A percentile compares a stretch with the other conserved stretches of the same genome.
Conservation (phyloP, 257 asterid species). For the Solanum etuberosum region DNA sequence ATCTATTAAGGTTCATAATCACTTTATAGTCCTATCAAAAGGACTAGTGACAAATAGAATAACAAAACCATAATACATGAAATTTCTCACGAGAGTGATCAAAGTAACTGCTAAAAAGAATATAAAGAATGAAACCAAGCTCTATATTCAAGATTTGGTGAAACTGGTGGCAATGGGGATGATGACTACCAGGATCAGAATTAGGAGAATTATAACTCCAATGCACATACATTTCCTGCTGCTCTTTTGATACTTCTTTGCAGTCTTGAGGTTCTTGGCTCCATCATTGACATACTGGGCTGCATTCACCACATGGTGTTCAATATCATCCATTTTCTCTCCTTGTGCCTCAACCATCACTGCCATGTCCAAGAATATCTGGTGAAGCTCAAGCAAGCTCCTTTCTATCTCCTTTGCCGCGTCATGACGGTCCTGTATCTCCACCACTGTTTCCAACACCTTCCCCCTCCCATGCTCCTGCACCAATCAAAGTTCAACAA, state of each 20-base stretch:
- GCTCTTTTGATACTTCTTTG: conserved; percentile 62
- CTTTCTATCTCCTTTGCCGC: conserved; percentile 81
- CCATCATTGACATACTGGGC: conserved; percentile 61
- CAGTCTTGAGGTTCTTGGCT: conserved; percentile 59
- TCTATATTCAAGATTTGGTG: conserved; percentile 31
- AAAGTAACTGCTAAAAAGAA: neutral
- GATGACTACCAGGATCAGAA: conserved; percentile 43
- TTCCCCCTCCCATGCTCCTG: conserved; percentile 85
- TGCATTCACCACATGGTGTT: conserved; percentile 74
- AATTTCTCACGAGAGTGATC: neutral
- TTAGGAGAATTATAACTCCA: conserved; percentile 51
- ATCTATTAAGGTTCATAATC: neutral
- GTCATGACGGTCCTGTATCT: conserved; percentile 69
- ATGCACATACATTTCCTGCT: conserved; percentile 70
- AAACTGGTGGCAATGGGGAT: conserved; percentile 72
- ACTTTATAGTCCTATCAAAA: neutral
- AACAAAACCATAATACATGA: neutral
- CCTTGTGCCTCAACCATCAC: conserved; percentile 97
- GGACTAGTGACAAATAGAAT: neutral
- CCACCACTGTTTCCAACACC: conserved; percentile 78
- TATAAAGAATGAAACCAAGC: conserved; percentile 1
- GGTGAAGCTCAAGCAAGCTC: conserved; percentile 90
- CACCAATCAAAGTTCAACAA: neutral
- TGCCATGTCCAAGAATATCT: conserved; percentile 84
- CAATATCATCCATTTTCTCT: conserved; percentile 83